Evolutionary conservation across 2,329 filamentous ascomycete species (phyloP).

Genomic region (Hymenoscyphus scutula): DNA sequence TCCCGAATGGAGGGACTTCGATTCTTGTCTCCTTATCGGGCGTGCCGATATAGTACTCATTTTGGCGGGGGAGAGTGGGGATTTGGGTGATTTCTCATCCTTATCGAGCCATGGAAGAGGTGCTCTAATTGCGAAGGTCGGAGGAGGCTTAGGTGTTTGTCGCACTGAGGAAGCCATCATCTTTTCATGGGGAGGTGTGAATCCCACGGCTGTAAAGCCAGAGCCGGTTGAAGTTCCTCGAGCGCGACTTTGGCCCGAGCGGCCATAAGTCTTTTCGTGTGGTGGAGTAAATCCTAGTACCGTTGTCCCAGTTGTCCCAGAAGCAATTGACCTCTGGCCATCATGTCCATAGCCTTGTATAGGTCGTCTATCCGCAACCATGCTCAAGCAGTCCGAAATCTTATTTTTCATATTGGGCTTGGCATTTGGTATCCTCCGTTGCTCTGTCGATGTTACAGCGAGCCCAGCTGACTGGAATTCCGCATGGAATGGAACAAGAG

Average conservation of each 20-base stretch:
- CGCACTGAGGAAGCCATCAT: slow-evolving; percentile 5
- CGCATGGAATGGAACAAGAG: slow-evolving; percentile 51
- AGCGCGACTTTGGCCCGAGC: neutral
- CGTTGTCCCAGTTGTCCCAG: slow-evolving; percentile 26
- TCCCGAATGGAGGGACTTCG: neutral
- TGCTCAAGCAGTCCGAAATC: slow-evolving; percentile 13
- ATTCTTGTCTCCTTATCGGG: neutral
- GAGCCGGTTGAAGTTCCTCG: slow-evolving; percentile 6
- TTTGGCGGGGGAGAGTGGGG: slow-evolving; percentile 9
- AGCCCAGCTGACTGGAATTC: slow-evolving; percentile 55
- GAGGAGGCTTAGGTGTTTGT: slow-evolving; percentile 6
- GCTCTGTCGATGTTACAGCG: slow-evolving; percentile 54
- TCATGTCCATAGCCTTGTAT: slow-evolving; percentile 1
- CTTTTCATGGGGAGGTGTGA: slow-evolving; percentile 17
- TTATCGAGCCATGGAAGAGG: slow-evolving; percentile 33
- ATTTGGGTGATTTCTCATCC: slow-evolving; percentile 15
- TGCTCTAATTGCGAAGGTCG: slow-evolving; percentile 19
- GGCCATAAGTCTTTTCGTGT: slow-evolving; percentile 3
- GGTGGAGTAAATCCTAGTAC: slow-evolving; percentile 26
- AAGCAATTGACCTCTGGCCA: slow-evolving; percentile 20
- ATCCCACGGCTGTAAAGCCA: slow-evolving; percentile 17
- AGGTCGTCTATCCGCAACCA: neutral
- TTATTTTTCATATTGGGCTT: slow-evolving; percentile 21
- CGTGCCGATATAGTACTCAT: slow-evolving; percentile 3
- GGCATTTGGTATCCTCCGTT: slow-evolving; percentile 25